phyloP scores from a whole-genome alignment of 2,329 filamentous ascomycete genomes.

The Aureobasidium zeae region DNA sequence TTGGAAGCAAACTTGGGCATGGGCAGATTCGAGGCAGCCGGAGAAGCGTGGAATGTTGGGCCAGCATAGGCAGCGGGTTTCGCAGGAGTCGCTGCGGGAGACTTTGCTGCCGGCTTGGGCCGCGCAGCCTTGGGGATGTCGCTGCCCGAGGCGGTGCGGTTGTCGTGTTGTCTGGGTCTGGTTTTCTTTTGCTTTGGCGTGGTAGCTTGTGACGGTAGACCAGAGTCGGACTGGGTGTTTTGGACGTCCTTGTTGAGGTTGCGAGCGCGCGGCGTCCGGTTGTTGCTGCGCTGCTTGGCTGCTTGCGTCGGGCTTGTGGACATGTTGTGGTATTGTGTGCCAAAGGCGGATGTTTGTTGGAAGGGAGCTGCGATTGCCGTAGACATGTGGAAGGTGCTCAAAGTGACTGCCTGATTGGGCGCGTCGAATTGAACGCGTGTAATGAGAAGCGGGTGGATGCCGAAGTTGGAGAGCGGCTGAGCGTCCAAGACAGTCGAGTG shows the following conservation, averaged over 20 bases:
- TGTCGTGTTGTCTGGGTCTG: slow-evolving; percentile 14
- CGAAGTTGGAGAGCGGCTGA: too few species aligned
- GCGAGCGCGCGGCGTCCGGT: slow-evolving; percentile 8
- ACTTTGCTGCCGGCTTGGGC: slow-evolving; percentile 19
- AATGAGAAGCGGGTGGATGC: background rate
- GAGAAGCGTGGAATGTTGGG: slow-evolving; percentile 89
- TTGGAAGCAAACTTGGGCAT: slow-evolving; percentile 83
- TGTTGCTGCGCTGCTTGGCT: slow-evolving; percentile 11
- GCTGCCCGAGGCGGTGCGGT: slow-evolving; percentile 16
- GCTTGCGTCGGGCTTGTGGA: slow-evolving; percentile 14
- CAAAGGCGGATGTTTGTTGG: slow-evolving; percentile 5
- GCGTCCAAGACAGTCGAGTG: background rate
- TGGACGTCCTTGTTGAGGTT: slow-evolving; percentile 4
- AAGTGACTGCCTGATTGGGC: background rate
- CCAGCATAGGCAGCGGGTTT: slow-evolving; percentile 66
- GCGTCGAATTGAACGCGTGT: slow-evolving; percentile 1
- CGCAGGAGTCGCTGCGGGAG: slow-evolving; percentile 28
- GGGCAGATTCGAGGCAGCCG: slow-evolving; percentile 79
- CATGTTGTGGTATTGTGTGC: slow-evolving; percentile 8
- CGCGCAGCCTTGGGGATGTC: slow-evolving; percentile 6
- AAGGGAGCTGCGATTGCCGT: slow-evolving; percentile 13
- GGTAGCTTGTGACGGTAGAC: slow-evolving; percentile 12
- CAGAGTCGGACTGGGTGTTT: slow-evolving; percentile 18
- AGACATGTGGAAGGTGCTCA: slow-evolving; percentile 11
- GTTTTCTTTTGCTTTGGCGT: slow-evolving; percentile 18